These are phyloP conservation scores for Fusarium albidum DNA, from an alignment of 2,329 filamentous ascomycete species.

Conservation along the genomic window DNA sequence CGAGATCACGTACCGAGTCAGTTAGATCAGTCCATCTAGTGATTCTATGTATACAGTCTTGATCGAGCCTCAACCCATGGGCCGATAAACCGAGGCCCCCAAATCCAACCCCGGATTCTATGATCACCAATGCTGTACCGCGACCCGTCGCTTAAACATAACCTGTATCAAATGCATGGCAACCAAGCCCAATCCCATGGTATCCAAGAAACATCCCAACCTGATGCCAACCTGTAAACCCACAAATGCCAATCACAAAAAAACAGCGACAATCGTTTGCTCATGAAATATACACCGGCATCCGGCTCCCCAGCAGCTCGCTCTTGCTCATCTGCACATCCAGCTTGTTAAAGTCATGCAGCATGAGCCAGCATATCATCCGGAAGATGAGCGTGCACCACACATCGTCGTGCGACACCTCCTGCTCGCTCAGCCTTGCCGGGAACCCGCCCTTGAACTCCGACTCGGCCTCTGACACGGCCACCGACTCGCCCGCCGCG, in stretches of 20 bases:
- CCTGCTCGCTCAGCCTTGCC: conserved; percentile 33
- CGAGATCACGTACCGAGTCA: too few species aligned
- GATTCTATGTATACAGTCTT: too few species aligned
- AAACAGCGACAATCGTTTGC: background rate
- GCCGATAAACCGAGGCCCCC: too few species aligned
- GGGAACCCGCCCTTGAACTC: conserved; percentile 8
- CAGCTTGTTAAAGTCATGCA: conserved; percentile 65
- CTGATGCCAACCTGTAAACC: background rate
- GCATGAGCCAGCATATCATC: conserved; percentile 66
- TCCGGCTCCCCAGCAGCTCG: conserved; percentile 61
- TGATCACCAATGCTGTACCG: too few species aligned
- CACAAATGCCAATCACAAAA: background rate
- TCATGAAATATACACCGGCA: conserved; percentile 63
- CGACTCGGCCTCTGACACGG: conserved; percentile 16
- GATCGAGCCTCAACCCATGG: too few species aligned
- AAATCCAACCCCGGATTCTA: too few species aligned
- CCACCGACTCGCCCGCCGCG: conserved; percentile 19
- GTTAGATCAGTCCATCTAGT: too few species aligned
- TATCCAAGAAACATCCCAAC: background rate
- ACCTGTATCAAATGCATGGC: too few species aligned
- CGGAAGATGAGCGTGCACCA: conserved; percentile 64
- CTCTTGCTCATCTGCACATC: conserved; percentile 62
- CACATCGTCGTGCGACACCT: conserved; percentile 51
- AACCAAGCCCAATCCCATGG: too few species aligned
- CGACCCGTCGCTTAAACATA: too few species aligned